Evolutionary conservation across 768 basidiomycete species (phyloP).

Genomic region (Candolleomyces efflorescens): DNA sequence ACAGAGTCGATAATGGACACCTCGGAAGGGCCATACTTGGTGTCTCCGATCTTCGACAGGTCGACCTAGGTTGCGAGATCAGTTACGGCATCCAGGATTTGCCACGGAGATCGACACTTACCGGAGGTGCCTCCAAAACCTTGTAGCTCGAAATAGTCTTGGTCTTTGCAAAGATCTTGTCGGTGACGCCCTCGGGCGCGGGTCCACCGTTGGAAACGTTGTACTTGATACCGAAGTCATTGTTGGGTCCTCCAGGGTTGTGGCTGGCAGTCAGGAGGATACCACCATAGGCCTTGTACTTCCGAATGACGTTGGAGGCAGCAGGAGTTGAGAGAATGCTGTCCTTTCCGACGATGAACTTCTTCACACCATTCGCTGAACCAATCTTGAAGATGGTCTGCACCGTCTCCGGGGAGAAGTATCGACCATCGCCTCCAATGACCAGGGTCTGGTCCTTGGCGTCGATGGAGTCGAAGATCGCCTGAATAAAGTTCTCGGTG

Average conservation of each 20-base stretch:
- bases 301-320: constrained; percentile 92
- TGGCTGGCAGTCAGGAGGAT: constrained; percentile 96
- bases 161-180: constrained; percentile 90
- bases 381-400: constrained; percentile 93
- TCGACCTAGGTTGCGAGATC: constrained; percentile 52
- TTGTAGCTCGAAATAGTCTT: constrained; percentile 87
- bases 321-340: constrained; percentile 95
- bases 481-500: constrained; percentile 97
- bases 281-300: constrained; percentile 94
- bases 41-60: constrained; percentile 76
- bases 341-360: constrained; percentile 91
- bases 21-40: constrained; percentile 74
- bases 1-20: constrained; percentile 96
- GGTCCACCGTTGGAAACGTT: constrained; percentile 98
- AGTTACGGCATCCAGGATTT: not conserved
- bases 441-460: constrained; percentile 80
- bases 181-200: constrained; percentile 93
- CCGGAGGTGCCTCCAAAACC: constrained; percentile 70
- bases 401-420: constrained; percentile 78
- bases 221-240: constrained; percentile 99
- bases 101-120: constrained; percentile 32
- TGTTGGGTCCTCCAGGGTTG: constrained; percentile 97
- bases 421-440: constrained; percentile 96
- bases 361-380: constrained; percentile 88
- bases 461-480: constrained; percentile 89